Conservation (phyloP, 2,329 filamentous ascomycete genomes). For the Ceratocystis harringtonii region DNA sequence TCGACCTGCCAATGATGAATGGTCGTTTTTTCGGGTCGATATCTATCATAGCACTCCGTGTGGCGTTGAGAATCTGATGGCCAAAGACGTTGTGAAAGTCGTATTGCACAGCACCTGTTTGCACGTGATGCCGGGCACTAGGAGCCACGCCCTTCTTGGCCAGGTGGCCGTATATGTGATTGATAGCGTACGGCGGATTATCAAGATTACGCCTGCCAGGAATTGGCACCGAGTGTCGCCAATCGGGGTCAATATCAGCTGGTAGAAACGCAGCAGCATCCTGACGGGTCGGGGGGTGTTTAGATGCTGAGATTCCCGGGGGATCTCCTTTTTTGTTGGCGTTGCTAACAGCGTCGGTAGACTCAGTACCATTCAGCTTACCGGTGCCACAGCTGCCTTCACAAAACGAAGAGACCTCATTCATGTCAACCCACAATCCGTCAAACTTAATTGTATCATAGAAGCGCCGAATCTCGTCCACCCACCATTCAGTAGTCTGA, state of each 20-base stretch:
- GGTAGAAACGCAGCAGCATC: constrained; percentile 10
- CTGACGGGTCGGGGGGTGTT: too few species aligned
- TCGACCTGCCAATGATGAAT: constrained; percentile 71
- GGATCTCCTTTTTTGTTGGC: neutral
- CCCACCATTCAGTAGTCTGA: constrained; percentile 55
- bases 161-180: constrained; percentile 48
- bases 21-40: constrained; percentile 56
- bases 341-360: constrained; percentile 21
- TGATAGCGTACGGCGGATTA: constrained; percentile 61
- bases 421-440: constrained; percentile 45
- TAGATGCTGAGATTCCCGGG: too few species aligned
- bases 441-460: constrained; percentile 38
- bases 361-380: constrained; percentile 40
- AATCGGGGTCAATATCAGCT: constrained; percentile 9
- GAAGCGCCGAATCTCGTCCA: constrained; percentile 42
- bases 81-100: constrained; percentile 73
- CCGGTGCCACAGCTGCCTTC: constrained; percentile 55
- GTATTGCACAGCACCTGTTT: constrained; percentile 57
- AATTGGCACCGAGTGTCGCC: constrained; percentile 37
- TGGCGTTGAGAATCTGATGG: constrained; percentile 60
- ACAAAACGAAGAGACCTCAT: constrained; percentile 48
- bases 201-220: constrained; percentile 52
- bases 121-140: constrained; percentile 46
- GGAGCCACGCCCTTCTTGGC: constrained; percentile 45
- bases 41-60: constrained; percentile 52